A percentile compares a stretch with the other conserved stretches of the same genome.
Conservation (phyloP, 306 rosid genomes). For the Hylodesmum podocarpum region DNA sequence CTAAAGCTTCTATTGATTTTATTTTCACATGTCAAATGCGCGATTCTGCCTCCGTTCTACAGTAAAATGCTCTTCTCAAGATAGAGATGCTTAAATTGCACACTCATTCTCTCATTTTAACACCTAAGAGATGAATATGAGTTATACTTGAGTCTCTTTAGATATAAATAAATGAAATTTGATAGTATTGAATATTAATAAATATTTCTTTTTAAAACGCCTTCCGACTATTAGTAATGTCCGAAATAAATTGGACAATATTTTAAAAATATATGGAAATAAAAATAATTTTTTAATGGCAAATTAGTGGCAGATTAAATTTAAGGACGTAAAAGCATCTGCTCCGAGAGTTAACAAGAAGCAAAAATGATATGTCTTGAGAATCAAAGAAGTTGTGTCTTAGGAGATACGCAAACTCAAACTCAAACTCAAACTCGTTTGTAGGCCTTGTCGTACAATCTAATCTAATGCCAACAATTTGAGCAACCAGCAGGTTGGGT, state of each 20-base stretch:
- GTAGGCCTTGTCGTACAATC: not conserved
- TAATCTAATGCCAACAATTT: not conserved
- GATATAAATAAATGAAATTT: no score
- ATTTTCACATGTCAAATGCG: not conserved
- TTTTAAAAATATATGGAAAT: not conserved
- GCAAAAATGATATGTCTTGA: not conserved
- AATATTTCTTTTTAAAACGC: not conserved
- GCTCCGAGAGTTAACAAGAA: not conserved
- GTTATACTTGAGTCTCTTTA: no score
- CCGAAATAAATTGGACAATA: not conserved
- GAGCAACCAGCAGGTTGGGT: not conserved
- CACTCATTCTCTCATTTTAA: no score
- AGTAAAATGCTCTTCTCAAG: no score
- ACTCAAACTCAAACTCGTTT: slow-evolving; percentile 23
- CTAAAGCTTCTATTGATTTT: not conserved
- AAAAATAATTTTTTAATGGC: not conserved
- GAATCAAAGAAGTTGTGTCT: not conserved
- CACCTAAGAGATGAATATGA: no score
- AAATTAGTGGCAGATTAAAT: not conserved
- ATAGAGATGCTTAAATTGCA: no score
- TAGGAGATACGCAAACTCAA: slow-evolving; percentile 24
- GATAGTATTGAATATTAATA: no score
- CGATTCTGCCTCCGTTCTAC: not conserved
- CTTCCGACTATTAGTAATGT: not conserved
- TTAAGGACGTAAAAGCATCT: not conserved